Evolutionary conservation across 176 grass and related monocot genomes (phyloP).

Genomic region (Hordeum marinum): DNA sequence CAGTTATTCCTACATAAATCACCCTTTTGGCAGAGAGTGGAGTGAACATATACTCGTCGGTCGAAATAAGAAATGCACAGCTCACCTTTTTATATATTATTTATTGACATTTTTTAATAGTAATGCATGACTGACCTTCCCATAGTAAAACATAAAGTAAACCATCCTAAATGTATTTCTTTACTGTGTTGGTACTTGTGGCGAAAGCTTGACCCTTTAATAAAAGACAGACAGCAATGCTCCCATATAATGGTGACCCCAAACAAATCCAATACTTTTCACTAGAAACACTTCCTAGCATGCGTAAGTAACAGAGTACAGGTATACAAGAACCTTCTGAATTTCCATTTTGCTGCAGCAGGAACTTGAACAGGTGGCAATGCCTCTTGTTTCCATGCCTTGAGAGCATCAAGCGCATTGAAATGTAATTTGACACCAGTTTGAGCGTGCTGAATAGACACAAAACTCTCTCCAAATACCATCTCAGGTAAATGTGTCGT

Average conservation of each 20-base stretch:
- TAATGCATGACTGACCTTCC: not conserved
- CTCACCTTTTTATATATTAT: too few species aligned
- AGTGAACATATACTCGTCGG: not conserved
- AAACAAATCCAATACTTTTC: not conserved
- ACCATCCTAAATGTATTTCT: not conserved
- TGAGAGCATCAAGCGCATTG: conserved; percentile 88
- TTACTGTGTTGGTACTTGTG: not conserved
- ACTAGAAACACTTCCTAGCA: not conserved
- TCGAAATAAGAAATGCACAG: not conserved
- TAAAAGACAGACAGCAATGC: not conserved
- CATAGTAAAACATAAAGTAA: not conserved
- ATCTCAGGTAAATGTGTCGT: conserved; percentile 91
- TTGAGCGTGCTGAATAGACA: conserved; percentile 50
- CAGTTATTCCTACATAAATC: not conserved
- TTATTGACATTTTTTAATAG: too few species aligned
- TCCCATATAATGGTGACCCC: conserved; percentile 9
- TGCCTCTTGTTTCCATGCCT: conserved; percentile 81
- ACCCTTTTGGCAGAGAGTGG: not conserved
- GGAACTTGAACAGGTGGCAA: conserved; percentile 88
- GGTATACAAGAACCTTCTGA: conserved; percentile 57
- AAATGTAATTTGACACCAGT: conserved; percentile 68
- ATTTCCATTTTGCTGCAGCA: conserved; percentile 96
- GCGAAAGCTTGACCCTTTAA: not conserved
- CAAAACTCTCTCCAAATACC: conserved; percentile 85
- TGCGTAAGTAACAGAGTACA: not conserved